Evolutionary conservation across 352 stramenopile species (phyloP).

Genomic region (Thraustochytrium striatum): DNA sequence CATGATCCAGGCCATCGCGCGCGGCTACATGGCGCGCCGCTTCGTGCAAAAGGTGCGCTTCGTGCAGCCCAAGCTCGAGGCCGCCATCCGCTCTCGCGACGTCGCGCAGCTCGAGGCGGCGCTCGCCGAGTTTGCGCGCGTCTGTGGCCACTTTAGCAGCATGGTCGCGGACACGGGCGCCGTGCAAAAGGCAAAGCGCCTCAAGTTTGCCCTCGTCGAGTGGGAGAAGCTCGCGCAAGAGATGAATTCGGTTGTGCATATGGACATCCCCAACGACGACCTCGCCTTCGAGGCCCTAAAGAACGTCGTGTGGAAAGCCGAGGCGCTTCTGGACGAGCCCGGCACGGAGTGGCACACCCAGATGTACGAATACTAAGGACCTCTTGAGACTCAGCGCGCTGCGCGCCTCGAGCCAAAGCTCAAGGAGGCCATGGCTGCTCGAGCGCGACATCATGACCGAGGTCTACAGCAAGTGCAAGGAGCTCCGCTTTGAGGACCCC

Average conservation of each 20-base stretch:
- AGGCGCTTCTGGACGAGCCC: conserved; percentile 43
- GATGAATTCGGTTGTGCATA: conserved; percentile 28
- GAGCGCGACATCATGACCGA: conserved; percentile 54
- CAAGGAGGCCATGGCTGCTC: conserved; percentile 44
- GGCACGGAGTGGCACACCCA: conserved; percentile 51
- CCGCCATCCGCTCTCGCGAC: conserved; percentile 42
- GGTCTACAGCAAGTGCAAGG: conserved; percentile 52
- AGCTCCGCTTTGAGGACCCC: conserved; percentile 49
- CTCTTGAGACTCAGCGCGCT: conserved; percentile 49
- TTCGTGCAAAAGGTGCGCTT: conserved; percentile 37
- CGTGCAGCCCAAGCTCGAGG: conserved; percentile 43
- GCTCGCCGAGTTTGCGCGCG: conserved; percentile 37
- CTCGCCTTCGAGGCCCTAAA: conserved; percentile 51
- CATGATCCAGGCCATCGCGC: conserved; percentile 37
- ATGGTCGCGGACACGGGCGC: conserved; percentile 43
- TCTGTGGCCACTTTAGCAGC: conserved; percentile 37
- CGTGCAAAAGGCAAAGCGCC: conserved; percentile 35
- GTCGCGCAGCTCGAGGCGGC: conserved; percentile 42
- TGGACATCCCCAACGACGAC: conserved; percentile 49
- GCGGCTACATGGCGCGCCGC: conserved; percentile 34
- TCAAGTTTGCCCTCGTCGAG: conserved; percentile 29
- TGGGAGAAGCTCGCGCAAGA: conserved; percentile 44
- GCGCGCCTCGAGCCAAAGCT: conserved; percentile 47
- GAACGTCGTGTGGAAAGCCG: conserved; percentile 25
- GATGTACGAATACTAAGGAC: conserved; percentile 51